These are phyloP conservation scores for Eimeria praecox DNA, from an alignment of 169 alveolate species.

Conservation along the genomic window DNA sequence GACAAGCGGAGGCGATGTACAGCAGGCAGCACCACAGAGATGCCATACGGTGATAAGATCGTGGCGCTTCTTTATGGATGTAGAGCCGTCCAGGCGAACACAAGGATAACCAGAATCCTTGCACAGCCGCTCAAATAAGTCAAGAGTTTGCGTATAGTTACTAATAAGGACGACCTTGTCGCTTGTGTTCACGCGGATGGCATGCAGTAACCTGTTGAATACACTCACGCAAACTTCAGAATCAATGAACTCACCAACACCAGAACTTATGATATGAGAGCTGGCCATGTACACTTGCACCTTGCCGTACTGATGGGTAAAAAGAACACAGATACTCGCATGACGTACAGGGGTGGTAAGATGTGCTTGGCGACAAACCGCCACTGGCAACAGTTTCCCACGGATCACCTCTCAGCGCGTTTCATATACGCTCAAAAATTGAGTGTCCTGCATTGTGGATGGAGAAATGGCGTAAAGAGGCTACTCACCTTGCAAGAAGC, in stretches of 20 bases:
- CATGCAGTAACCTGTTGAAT: slow-evolving; percentile 67
- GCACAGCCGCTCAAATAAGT: slow-evolving; percentile 92
- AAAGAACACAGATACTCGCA: neutral
- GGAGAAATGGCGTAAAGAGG: neutral
- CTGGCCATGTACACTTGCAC: neutral
- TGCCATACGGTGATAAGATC: slow-evolving; percentile 89
- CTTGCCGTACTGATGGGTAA: neutral
- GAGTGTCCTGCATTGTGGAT: neutral
- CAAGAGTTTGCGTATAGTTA: slow-evolving; percentile 95
- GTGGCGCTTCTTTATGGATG: slow-evolving; percentile 92
- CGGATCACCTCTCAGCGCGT: neutral
- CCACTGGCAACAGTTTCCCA: neutral
- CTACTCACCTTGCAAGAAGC: slow-evolving; percentile 74
- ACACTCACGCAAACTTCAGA: neutral
- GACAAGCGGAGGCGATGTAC: neutral
- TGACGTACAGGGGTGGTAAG: neutral
- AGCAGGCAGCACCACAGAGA: neutral
- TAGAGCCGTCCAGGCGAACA: slow-evolving; percentile 95
- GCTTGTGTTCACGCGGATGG: slow-evolving; percentile 85
- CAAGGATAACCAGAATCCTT: slow-evolving; percentile 90
- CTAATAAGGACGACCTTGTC: slow-evolving; percentile 95
- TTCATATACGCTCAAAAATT: neutral
- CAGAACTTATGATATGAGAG: neutral
- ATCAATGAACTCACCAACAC: neutral
- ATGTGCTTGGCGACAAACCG: neutral